Percentiles rank a stretch among this genome's conserved stretches.
These are phyloP conservation scores for Teratosphaeria nubilosa DNA, from an alignment of 2,329 filamentous ascomycete genomes.

Conservation along the genomic window DNA sequence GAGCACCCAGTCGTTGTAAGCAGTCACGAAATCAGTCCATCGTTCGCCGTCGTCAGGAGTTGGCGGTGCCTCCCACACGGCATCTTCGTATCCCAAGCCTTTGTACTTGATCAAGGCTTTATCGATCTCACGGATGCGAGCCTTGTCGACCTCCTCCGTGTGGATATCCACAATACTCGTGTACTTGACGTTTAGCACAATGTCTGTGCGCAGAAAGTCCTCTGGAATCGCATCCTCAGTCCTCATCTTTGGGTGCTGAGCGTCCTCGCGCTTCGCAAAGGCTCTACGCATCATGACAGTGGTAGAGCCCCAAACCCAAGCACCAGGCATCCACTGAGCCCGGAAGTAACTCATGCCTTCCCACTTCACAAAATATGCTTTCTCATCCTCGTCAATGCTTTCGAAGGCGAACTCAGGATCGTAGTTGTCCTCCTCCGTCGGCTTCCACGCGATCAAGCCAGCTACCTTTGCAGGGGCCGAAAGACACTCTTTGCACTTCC, in stretches of 20 bases:
- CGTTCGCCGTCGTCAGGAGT: constrained; percentile 51
- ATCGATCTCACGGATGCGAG: constrained; percentile 60
- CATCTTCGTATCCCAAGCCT: constrained; percentile 80
- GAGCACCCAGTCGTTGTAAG: constrained; percentile 77
- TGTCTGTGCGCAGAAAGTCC: constrained; percentile 74
- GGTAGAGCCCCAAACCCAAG: constrained; percentile 73
- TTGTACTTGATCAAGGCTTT: constrained; percentile 82
- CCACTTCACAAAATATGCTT: constrained; percentile 91
- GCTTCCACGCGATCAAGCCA: constrained; percentile 81
- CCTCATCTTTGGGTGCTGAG: constrained; percentile 56
- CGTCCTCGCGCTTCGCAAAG: constrained; percentile 62
- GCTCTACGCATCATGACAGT: constrained; percentile 55
- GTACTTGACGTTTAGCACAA: constrained; percentile 75
- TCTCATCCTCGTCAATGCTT: constrained; percentile 61
- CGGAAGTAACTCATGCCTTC: constrained; percentile 68
- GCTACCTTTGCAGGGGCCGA: constrained; percentile 58
- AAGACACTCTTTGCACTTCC: constrained; percentile 71
- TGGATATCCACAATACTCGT: constrained; percentile 47
- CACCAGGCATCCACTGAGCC: constrained; percentile 76
- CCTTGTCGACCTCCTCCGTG: constrained; percentile 59
- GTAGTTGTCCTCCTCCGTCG: constrained; percentile 49
- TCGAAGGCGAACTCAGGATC: constrained; percentile 42
- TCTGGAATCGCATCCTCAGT: constrained; percentile 75
- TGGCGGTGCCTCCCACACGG: constrained; percentile 81
- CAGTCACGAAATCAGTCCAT: constrained; percentile 70